Base-by-base conservation (phyloP, 1,284 basidiomycete species). In the Austroboletus novae-zelandiae region DNA sequence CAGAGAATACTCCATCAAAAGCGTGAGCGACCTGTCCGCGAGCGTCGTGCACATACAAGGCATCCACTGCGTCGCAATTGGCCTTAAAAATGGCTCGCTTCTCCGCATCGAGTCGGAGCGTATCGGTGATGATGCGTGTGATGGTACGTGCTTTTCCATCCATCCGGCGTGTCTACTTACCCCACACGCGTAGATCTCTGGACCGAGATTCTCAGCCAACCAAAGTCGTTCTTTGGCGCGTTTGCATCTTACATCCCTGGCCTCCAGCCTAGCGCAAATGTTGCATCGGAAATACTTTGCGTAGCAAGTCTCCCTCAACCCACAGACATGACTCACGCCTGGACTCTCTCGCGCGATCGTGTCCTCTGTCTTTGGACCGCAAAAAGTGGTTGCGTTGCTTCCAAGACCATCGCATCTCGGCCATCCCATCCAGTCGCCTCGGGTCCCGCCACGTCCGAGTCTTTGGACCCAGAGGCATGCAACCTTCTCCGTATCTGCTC, bases 291-390 rank as follows among this genome's bases (percentile, higher is more conserved):
- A 54, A 82, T 89, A 41, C 72, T 91, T 39, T 81, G 84, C 37
- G 72, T 88, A 29, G 77, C 85, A 5, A 81, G 81, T 44, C 77
- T 83, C 63, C 80, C 83, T 30, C 83, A 82, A 68, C 86, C 89
- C 14, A 86, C 85, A 36, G 83, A 90, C 60, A 74, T 86, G 51
- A 78, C 77, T 11, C 76, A 89, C 54, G 71, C 87, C 18, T 95
- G 91, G 80, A 87, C 92, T 2, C 77, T 97, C 43, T 93, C 93
- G n/a, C 78, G 92, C 50, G 93, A 97, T 71, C 80, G 87, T 50
- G 87, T 86, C 48, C 74, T 97, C 40, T 80, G 92, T 43, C 76
- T 90, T 39, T 98, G 94, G 93, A 85, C 83, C 55, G 74, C 80
- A 37, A 80, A 82, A 60, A 75, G 80, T 45, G 85, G 86, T 27